Conservation (phyloP, 306 rosid genomes). For the Prunus padus region DNA sequence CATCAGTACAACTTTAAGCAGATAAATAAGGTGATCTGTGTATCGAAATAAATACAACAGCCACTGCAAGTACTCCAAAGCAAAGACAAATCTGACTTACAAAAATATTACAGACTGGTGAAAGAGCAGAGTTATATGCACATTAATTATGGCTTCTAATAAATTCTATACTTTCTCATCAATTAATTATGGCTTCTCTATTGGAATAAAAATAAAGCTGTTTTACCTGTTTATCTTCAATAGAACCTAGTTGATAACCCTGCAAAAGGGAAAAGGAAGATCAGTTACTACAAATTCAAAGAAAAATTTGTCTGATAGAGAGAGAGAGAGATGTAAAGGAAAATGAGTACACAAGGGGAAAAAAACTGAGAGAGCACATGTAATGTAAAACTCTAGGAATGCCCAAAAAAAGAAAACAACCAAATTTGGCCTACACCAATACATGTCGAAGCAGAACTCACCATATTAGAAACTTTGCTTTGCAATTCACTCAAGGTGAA, state of each 20-base stretch:
- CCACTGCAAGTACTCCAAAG: neutral
- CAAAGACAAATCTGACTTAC: neutral
- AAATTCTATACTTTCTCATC: neutral
- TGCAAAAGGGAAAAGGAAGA: conserved; percentile 36
- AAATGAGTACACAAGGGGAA: neutral
- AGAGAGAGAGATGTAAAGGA: neutral
- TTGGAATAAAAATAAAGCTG: conserved; percentile 16
- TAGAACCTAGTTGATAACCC: conserved; percentile 58
- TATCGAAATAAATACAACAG: neutral
- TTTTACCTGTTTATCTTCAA: conserved; percentile 76
- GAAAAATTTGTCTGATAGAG: neutral
- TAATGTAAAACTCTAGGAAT: neutral
- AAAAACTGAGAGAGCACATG: neutral
- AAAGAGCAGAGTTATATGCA: neutral
- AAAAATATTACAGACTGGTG: neutral
- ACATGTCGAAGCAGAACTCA: conserved; percentile 38
- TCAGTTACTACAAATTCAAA: conserved; percentile 25
- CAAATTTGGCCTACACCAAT: neutral
- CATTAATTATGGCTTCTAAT: neutral
- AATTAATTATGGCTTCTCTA: conserved; percentile 4
- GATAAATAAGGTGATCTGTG: neutral
- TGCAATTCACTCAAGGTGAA: conserved; percentile 59
- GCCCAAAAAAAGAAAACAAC: neutral
- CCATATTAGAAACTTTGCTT: conserved; percentile 62
- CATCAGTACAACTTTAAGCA: conserved; percentile 29